These are phyloP conservation scores for Pseudocercospora fijiensis DNA, from an alignment of 2,329 filamentous ascomycete genomes.

Conservation along the genomic window DNA sequence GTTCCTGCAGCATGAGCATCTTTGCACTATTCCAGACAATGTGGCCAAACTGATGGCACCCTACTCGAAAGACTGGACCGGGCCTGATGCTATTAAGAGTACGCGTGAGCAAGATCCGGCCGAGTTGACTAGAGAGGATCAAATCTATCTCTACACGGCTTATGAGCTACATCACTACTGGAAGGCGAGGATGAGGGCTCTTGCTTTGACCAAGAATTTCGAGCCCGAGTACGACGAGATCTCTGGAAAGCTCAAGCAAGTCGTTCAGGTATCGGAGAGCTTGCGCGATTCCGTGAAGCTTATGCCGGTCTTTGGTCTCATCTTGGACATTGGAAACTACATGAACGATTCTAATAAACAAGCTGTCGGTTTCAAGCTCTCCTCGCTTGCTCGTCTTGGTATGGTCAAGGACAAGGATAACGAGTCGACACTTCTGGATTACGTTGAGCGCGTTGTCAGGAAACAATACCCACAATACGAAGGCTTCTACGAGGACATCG, in stretches of 20 bases:
- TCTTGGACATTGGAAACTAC: conserved; percentile 97
- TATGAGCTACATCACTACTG: conserved; percentile 97
- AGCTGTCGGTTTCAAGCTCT: conserved; percentile 95
- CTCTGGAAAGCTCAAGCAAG: conserved; percentile 75
- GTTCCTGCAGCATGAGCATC: conserved; percentile 86
- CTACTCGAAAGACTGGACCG: conserved; percentile 95
- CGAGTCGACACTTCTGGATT: conserved; percentile 89
- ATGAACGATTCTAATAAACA: conserved; percentile 99
- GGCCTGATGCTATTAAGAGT: conserved; percentile 74
- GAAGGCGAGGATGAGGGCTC: conserved; percentile 93
- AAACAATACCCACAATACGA: conserved; percentile 98
- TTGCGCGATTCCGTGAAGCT: conserved; percentile 86
- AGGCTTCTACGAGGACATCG: conserved; percentile 79
- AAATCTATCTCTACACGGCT: conserved; percentile 89
- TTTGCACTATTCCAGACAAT: conserved; percentile 91
- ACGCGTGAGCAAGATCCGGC: conserved; percentile 79
- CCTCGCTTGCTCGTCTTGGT: conserved; percentile 83
- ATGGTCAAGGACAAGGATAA: conserved; percentile 99
- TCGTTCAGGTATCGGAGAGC: conserved; percentile 85
- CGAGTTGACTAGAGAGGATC: conserved; percentile 91
- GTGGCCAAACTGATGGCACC: conserved; percentile 87
- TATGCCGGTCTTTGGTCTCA: conserved; percentile 94
- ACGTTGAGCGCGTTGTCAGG: conserved; percentile 93
- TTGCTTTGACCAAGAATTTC: conserved; percentile 78
- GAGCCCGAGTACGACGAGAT: conserved; percentile 92